A percentile compares a stretch with the other conserved stretches of the same genome.
Evolutionary conservation across 495 filamentous ascomycete genomes (phyloP).

Genomic region (Alectoria sarmentosa): DNA sequence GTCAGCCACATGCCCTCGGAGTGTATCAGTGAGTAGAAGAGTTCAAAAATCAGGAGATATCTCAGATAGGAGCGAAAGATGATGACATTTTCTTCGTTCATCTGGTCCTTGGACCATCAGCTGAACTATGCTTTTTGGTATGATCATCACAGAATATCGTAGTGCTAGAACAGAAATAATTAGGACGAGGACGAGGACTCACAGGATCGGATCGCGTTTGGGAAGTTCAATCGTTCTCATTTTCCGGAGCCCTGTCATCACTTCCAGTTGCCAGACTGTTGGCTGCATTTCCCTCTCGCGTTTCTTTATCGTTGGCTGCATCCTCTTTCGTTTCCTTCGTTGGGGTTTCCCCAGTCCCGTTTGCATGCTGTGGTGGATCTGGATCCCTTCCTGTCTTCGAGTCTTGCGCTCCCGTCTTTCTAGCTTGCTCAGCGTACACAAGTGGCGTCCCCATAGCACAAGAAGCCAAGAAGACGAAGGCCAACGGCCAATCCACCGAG

Average conservation of each 20-base stretch:
- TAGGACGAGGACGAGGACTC: not conserved
- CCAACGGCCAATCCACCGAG: not conserved
- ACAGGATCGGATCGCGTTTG: not conserved
- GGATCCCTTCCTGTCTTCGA: not conserved
- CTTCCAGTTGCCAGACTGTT: not conserved
- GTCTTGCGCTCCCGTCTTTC: not conserved
- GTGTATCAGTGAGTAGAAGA: not conserved
- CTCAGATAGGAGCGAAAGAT: constrained; percentile 32
- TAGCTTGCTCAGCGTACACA: no score
- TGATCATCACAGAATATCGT: constrained; percentile 21
- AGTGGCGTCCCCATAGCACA: no score
- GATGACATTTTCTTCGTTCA: constrained; percentile 28
- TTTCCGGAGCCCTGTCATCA: not conserved
- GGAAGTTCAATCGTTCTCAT: not conserved
- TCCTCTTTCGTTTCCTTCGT: no score
- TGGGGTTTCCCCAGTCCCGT: not conserved
- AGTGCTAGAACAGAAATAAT: not conserved
- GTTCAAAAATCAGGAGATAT: not conserved
- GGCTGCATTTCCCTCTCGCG: no score
- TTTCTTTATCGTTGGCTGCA: no score
- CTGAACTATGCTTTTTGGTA: constrained; percentile 27
- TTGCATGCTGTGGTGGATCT: not conserved
- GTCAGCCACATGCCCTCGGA: not conserved
- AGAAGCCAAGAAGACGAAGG: not conserved
- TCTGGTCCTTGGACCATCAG: constrained; percentile 24